These are phyloP conservation scores for Leptographium flavum DNA, from an alignment of 2,329 filamentous ascomycete species.

Conservation along the genomic window DNA sequence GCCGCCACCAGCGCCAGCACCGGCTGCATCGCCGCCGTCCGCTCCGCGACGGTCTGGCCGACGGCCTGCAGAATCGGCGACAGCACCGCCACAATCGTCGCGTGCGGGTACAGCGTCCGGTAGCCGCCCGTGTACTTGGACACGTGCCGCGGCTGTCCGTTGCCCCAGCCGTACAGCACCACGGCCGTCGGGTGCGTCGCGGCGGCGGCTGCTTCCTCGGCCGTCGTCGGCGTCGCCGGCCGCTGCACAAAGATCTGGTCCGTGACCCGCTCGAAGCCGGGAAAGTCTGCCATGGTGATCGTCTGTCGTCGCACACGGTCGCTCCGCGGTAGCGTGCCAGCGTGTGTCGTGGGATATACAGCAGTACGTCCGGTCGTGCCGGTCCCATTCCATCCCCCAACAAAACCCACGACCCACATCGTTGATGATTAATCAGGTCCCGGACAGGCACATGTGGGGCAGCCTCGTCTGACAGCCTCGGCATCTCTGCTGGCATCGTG, in stretches of 20 bases:
- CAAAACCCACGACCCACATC: too few relatives aligned
- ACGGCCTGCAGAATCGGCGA: neutral
- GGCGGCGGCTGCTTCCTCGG: neutral
- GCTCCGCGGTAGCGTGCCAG: too few relatives aligned
- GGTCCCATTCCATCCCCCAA: too few relatives aligned
- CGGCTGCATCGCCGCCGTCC: neutral
- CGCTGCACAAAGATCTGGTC: constrained; percentile 2
- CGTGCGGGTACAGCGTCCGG: neutral
- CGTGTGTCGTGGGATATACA: too few relatives aligned
- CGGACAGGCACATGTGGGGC: too few relatives aligned
- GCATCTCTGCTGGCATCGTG: too few relatives aligned
- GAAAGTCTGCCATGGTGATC: neutral
- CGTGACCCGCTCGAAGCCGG: constrained; percentile 1
- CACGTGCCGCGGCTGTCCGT: neutral
- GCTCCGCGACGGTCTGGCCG: neutral
- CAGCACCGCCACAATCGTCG: constrained; percentile 1
- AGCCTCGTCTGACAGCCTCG: too few relatives aligned
- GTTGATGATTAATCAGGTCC: too few relatives aligned
- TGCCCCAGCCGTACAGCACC: constrained; percentile 2
- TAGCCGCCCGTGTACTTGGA: constrained; percentile 1
- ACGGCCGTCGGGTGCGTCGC: neutral
- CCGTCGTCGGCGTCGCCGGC: neutral
- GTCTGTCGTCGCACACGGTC: neutral
- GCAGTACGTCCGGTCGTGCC: too few relatives aligned
- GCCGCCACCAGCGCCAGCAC: neutral